Evolutionary conservation across 345 rosid genomes (phyloP).

Genomic region (Cardiospermum halicacabum): DNA sequence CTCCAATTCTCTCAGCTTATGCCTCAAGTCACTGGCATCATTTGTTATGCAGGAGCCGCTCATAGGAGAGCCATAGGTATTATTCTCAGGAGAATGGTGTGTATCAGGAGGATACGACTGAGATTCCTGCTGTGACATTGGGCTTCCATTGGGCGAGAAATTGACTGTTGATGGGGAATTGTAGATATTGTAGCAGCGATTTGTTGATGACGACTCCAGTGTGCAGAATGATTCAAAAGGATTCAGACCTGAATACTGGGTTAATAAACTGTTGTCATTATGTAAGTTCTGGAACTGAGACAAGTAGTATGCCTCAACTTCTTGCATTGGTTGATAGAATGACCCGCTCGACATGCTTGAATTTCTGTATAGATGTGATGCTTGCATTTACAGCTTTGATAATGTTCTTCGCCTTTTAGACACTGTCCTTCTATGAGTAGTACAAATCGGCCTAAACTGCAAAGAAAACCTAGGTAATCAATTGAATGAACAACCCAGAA

Average conservation of each 20-base stretch:
- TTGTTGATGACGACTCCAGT: slow-evolving; percentile 56
- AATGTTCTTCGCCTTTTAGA: not conserved
- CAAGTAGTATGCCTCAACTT: slow-evolving; percentile 33
- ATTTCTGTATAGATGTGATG: slow-evolving; percentile 27
- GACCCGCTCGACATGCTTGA: slow-evolving; percentile 40
- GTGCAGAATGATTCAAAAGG: slow-evolving; percentile 47
- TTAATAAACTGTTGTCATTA: slow-evolving; percentile 23
- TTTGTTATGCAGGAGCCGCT: slow-evolving; percentile 80
- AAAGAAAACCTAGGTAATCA: slow-evolving; percentile 7
- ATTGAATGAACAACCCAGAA: no score
- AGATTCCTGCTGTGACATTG: slow-evolving; percentile 46
- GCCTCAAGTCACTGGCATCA: slow-evolving; percentile 50
- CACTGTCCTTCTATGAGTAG: not conserved
- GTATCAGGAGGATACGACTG: slow-evolving; percentile 30
- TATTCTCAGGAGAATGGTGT: slow-evolving; percentile 53
- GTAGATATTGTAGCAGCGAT: slow-evolving; percentile 27
- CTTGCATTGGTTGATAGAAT: slow-evolving; percentile 36
- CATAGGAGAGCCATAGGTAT: slow-evolving; percentile 46
- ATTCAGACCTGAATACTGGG: slow-evolving; percentile 29
- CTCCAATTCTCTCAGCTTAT: slow-evolving; percentile 78
- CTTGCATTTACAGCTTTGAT: slow-evolving; percentile 27
- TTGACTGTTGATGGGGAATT: slow-evolving; percentile 36
- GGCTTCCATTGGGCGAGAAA: slow-evolving; percentile 47
- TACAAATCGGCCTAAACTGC: slow-evolving; percentile 17
- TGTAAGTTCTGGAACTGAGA: slow-evolving; percentile 36